Evolutionary conservation across 495 filamentous ascomycete genomes (phyloP), one percentile per base, ranked within the genome.

Genomic region (Xylaria cubensis): DNA sequence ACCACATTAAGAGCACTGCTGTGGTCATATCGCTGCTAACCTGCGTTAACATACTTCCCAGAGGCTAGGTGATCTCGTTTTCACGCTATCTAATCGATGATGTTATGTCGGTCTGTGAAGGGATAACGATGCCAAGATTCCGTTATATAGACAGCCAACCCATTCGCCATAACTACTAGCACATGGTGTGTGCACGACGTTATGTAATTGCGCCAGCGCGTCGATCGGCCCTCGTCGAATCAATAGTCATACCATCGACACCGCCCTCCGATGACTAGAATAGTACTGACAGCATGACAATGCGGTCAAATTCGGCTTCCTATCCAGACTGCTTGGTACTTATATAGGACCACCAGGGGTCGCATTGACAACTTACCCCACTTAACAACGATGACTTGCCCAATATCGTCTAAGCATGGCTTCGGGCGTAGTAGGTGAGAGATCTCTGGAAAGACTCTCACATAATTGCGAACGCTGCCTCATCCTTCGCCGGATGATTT

Each of bases 361-460:
- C 58, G 58, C 58, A 61, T 61, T 36, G 12, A 61, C 58, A 61
- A 34, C 58, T 4, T 39, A 61, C 32, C 58, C 58, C 58, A 10
- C 58, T 61, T 21, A 19, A 21, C 58, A 39, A 61, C 58, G 19
- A 39, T 24, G 21, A 39, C 61, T 63, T 42, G 42, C 61, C 61
- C 34, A 44, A 63, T 63, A 63, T 42, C 5, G 34, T 17, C 61
- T 15, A n/a, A 44, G 61, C 34, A 39, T 17, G 3, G 39, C 44
- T 63, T 42, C 39, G 39, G 26, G 61, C 36, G 39, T 29, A 44
- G 61, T 1, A 29, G 36, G 39, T 15, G 39, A n/a, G 34, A 34
- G 58, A 12, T 8, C 6, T 29, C 55, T 8, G 5, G 59, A 24
- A 39, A 44, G 32, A 15, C 21, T 42, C 21, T 63, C 19, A 42